Evolutionary conservation across 2,329 filamentous ascomycete species (phyloP), one percentile per base, ranked within the genome.

Genomic region (Curvularia eragrostidis): DNA sequence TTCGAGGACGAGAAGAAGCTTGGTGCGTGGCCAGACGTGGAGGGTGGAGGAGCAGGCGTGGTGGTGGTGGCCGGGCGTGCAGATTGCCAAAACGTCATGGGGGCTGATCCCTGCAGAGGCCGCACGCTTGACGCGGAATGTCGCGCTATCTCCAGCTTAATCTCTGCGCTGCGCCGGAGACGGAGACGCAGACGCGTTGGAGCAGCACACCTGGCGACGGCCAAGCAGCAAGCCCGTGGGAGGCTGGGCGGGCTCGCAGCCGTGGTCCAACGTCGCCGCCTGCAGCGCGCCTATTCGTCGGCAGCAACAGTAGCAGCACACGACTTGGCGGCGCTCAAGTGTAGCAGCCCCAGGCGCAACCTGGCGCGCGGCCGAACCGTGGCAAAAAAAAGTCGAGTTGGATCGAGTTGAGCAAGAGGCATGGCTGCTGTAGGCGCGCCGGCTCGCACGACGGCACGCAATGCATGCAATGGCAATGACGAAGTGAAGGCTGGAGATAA

Each of bases 131-230:
- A 54, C 51, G 56, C 56, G 39, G 56, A 54, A 52, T 46, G 56
- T 58, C 51, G 63, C 60, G 63, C 63, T 64, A 65, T 65, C 63
- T 62, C 63, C 62, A 58, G 63, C 63, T 63, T 65, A 65, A 65
- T 65, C 60, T 65, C 61, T 59, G 60, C n/a, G 60, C 62, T 56
- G 61, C 43, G 54, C 38, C 50, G 50, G 52, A 15, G 30, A 32
- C 30, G 10, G 32, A 36, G 32, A 36, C 30, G 12, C 2, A 52
- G 57, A 58, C 59, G 62, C 57, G 49, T 53, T 57, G 62, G 21
- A 42, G 39, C 19, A 42, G 13, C 30, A n/a, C n/a, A n/a, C n/a
- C n/a, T n/a, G n/a, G n/a, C n/a, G n/a, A n/a, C n/a, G n/a, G n/a
- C n/a, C n/a, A 12, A 36, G 32, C 32, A 36, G 32, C 32, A 34